These are phyloP conservation scores for Chaetoceros tenuissimus DNA, from an alignment of 108 stramenopile species.

Conservation along the genomic window DNA sequence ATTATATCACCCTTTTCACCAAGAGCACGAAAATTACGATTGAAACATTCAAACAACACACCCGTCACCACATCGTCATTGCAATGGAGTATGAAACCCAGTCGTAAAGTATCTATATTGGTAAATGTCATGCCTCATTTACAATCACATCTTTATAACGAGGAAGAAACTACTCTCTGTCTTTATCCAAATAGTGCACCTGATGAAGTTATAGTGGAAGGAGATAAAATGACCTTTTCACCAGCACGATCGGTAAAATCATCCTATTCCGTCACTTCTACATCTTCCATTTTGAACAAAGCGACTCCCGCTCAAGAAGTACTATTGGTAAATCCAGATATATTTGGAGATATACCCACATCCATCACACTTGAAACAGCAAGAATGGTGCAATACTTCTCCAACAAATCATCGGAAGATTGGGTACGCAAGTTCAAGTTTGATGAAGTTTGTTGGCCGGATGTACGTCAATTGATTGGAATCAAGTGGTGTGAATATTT, in stretches of 20 bases:
- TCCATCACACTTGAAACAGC: conserved; percentile 69
- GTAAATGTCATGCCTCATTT: not conserved
- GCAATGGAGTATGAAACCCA: not conserved
- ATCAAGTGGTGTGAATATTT: no score
- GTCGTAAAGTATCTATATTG: not conserved
- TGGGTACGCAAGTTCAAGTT: conserved; percentile 42
- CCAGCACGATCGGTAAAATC: not conserved
- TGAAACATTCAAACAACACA: no score
- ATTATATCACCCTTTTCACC: not conserved
- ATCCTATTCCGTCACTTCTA: not conserved
- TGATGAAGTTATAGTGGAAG: not conserved
- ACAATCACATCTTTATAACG: not conserved
- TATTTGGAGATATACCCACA: conserved; percentile 56
- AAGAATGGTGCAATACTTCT: conserved; percentile 53
- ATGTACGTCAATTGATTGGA: not conserved
- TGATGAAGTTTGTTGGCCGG: conserved; percentile 48
- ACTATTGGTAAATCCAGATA: conserved; percentile 68
- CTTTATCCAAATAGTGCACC: not conserved
- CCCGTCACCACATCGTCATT: not conserved
- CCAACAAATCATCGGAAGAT: conserved; percentile 31
- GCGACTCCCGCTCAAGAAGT: conserved; percentile 20
- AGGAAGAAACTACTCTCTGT: not conserved
- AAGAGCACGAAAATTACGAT: not conserved
- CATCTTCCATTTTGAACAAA: not conserved
- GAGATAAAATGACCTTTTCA: not conserved